Percentiles rank a stretch among this genome's conserved stretches.
Evolutionary conservation across 306 rosid genomes (phyloP).

Genomic region (Gastrolobium villosum): DNA sequence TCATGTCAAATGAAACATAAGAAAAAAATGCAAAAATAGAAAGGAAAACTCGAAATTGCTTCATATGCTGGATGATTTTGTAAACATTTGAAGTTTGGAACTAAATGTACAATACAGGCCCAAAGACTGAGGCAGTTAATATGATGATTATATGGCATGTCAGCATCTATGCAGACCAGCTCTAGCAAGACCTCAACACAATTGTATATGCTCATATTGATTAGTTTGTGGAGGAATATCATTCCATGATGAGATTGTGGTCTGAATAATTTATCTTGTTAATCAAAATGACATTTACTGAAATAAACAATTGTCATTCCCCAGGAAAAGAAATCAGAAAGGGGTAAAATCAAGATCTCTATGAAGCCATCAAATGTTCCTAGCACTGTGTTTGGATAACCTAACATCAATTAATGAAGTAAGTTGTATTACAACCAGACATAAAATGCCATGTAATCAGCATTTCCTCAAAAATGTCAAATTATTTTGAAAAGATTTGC

Average conservation of each 20-base stretch:
- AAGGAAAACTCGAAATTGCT: neutral
- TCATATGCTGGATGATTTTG: neutral
- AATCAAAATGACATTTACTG: neutral
- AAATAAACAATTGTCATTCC: neutral
- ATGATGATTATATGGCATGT: neutral
- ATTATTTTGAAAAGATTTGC: neutral
- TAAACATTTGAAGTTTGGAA: neutral
- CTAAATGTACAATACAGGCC: neutral
- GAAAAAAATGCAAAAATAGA: slow-evolving; percentile 2
- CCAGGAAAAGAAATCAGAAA: neutral
- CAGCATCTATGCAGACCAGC: neutral
- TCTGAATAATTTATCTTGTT: neutral
- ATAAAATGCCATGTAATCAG: neutral
- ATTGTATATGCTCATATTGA: neutral
- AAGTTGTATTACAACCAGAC: neutral
- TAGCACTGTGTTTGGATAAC: neutral
- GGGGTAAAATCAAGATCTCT: neutral
- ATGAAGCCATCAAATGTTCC: neutral
- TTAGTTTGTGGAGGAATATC: too few relatives aligned
- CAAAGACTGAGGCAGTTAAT: neutral
- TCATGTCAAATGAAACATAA: neutral
- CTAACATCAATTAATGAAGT: neutral
- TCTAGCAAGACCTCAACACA: slow-evolving; percentile 14
- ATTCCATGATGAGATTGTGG: too few relatives aligned
- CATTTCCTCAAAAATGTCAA: neutral